These are phyloP conservation scores for Sarcodon aspratus DNA, from an alignment of 768 basidiomycete species.

Conservation along the genomic window DNA sequence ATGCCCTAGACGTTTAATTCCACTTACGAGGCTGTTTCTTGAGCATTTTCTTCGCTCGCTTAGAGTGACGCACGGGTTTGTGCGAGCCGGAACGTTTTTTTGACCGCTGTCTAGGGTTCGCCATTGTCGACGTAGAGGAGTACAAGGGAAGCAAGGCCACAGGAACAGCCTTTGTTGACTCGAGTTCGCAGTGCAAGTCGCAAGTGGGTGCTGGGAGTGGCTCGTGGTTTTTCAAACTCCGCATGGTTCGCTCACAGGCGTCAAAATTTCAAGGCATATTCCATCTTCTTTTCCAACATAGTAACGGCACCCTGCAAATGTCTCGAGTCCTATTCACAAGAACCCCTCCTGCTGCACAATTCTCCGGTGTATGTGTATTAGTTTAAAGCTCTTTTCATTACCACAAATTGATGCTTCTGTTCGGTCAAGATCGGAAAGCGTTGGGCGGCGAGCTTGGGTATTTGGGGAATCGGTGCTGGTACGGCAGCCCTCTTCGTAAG, in stretches of 20 bases:
- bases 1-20: slow-evolving; percentile 1
- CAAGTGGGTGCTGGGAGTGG: neutral
- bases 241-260: slow-evolving; percentile 6
- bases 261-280: slow-evolving; percentile 6
- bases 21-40: slow-evolving; percentile 69
- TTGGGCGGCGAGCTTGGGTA: slow-evolving; percentile 48
- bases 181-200: neutral
- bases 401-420: neutral
- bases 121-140: slow-evolving; percentile 39
- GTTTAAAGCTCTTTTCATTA: neutral
- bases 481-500: slow-evolving; percentile 58
- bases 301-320: slow-evolving; percentile 14
- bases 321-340: slow-evolving; percentile 17
- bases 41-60: slow-evolving; percentile 59
- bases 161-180: slow-evolving; percentile 1
- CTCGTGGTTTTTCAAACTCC: slow-evolving; percentile 2
- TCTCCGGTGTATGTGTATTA: neutral
- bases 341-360: slow-evolving; percentile 4
- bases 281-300: slow-evolving; percentile 1
- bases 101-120: slow-evolving; percentile 86
- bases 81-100: slow-evolving; percentile 76
- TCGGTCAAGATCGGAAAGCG: slow-evolving; percentile 19
- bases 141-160: neutral
- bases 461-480: slow-evolving; percentile 68
- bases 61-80: slow-evolving; percentile 62